These are phyloP conservation scores for Beauveria brongniartii DNA, from an alignment of 2,329 filamentous ascomycete species.

Conservation along the genomic window DNA sequence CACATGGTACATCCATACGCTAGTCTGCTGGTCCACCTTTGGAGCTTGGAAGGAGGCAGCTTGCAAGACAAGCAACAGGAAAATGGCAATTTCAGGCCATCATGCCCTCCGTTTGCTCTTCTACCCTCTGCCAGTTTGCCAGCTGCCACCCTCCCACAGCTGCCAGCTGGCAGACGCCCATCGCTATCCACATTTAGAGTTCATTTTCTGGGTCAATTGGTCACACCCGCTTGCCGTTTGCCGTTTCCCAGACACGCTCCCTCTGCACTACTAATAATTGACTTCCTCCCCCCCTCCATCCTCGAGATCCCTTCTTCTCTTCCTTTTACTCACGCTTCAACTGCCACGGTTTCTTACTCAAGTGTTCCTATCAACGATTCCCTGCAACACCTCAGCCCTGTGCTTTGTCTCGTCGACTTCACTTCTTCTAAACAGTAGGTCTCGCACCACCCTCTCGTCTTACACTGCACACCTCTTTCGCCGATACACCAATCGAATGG, in stretches of 20 bases:
- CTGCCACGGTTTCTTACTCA: conserved; percentile 2
- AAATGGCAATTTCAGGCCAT: background rate
- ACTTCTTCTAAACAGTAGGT: conserved; percentile 1
- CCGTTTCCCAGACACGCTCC: conserved; percentile 6
- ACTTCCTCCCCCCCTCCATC: conserved; percentile 1
- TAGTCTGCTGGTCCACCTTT: background rate
- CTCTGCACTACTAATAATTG: conserved; percentile 10
- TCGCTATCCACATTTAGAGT: conserved; percentile 8
- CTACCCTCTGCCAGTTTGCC: background rate
- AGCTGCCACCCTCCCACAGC: background rate
- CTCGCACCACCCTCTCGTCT: background rate
- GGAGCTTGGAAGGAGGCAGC: background rate
- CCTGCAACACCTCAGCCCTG: conserved; percentile 7
- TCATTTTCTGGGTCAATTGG: background rate
- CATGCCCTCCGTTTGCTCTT: conserved; percentile 3
- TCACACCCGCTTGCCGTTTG: conserved; percentile 3
- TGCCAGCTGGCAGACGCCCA: background rate
- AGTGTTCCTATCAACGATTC: background rate
- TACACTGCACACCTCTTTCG: background rate
- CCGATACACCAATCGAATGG: background rate
- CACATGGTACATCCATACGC: background rate
- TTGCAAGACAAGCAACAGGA: background rate
- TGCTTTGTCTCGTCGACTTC: conserved; percentile 9
- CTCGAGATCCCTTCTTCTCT: background rate
- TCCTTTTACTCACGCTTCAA: conserved; percentile 7